Percentiles rank a stretch among this genome's conserved stretches.
These are phyloP conservation scores for Mucor indicus DNA, from an alignment of 371 early-diverging fungal genomes.

Conservation along the genomic window DNA sequence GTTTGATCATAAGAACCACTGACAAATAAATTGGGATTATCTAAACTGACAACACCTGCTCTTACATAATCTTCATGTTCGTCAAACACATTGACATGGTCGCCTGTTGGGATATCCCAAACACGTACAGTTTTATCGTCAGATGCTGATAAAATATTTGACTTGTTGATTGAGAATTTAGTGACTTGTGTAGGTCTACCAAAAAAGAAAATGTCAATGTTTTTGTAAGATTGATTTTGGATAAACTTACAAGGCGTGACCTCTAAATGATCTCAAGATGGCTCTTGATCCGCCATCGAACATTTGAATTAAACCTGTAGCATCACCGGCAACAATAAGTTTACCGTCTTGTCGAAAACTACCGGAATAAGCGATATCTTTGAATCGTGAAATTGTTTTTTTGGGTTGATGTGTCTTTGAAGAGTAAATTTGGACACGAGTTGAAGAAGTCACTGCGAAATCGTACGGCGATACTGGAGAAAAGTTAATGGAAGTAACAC, in stretches of 20 bases:
- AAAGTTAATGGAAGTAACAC: constrained; percentile 83
- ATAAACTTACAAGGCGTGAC: constrained; percentile 71
- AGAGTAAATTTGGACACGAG: constrained; percentile 90
- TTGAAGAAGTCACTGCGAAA: constrained; percentile 86
- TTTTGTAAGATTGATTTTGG: not conserved
- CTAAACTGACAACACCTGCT: constrained; percentile 65
- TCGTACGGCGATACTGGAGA: constrained; percentile 83
- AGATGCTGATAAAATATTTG: constrained; percentile 81
- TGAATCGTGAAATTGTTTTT: constrained; percentile 89
- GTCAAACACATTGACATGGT: constrained; percentile 66
- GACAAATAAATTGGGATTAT: constrained; percentile 78
- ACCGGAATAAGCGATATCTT: constrained; percentile 81
- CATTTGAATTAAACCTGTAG: constrained; percentile 82
- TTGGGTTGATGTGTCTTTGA: constrained; percentile 74
- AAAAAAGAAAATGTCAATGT: not conserved
- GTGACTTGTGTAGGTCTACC: constrained; percentile 79
- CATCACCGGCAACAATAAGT: constrained; percentile 92
- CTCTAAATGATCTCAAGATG: constrained; percentile 82
- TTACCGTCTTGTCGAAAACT: constrained; percentile 85
- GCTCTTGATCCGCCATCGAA: constrained; percentile 79
- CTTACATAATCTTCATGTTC: constrained; percentile 93
- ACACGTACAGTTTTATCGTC: constrained; percentile 89
- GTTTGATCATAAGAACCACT: constrained; percentile 96
- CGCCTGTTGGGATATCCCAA: constrained; percentile 91
- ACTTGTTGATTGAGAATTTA: constrained; percentile 75